phyloP scores from a whole-genome alignment of 2,329 filamentous ascomycete genomes.

The Raffaelea ambrosiae region DNA sequence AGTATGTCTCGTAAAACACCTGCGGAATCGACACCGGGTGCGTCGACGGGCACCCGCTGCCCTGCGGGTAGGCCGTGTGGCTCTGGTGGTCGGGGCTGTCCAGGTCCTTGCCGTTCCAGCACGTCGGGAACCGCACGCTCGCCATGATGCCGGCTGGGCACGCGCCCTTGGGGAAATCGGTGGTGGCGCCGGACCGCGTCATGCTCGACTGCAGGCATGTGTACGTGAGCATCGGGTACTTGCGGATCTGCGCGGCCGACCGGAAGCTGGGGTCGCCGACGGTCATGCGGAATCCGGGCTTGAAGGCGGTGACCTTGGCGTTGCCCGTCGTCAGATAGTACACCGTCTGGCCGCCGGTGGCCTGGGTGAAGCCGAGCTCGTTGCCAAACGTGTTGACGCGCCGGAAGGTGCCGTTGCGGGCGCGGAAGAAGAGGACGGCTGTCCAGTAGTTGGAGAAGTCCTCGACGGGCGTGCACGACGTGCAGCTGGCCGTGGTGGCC shows the following conservation, averaged over 20 bases:
- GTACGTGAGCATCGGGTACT: conserved; percentile 11
- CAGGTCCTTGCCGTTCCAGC: too few relatives aligned
- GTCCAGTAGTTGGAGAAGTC: conserved; percentile 27
- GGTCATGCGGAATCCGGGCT: conserved; percentile 32
- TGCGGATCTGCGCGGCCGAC: not conserved
- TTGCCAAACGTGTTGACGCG: conserved; percentile 20
- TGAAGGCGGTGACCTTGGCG: conserved; percentile 6
- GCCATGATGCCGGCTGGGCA: conserved; percentile 27
- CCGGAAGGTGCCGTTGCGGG: conserved; percentile 8
- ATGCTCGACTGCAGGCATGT: conserved; percentile 16
- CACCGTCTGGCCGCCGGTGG: conserved; percentile 22
- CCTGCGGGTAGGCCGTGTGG: conserved; percentile 32
- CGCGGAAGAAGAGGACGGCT: conserved; percentile 17
- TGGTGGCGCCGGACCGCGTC: conserved; percentile 16
- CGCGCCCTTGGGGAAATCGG: conserved; percentile 23
- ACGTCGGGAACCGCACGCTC: conserved; percentile 31
- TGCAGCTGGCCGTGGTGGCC: conserved; percentile 19
- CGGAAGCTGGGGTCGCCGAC: conserved; percentile 25
- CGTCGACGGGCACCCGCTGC: conserved; percentile 30
- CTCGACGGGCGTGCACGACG: conserved; percentile 22
- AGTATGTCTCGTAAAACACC: conserved; percentile 31
- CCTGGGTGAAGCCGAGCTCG: conserved; percentile 9
- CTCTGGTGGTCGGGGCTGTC: conserved; percentile 15
- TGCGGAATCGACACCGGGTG: conserved; percentile 33
- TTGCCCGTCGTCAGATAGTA: conserved; percentile 23